phyloP scores from a whole-genome alignment of 306 rosid genomes.

The Inga laurina region DNA sequence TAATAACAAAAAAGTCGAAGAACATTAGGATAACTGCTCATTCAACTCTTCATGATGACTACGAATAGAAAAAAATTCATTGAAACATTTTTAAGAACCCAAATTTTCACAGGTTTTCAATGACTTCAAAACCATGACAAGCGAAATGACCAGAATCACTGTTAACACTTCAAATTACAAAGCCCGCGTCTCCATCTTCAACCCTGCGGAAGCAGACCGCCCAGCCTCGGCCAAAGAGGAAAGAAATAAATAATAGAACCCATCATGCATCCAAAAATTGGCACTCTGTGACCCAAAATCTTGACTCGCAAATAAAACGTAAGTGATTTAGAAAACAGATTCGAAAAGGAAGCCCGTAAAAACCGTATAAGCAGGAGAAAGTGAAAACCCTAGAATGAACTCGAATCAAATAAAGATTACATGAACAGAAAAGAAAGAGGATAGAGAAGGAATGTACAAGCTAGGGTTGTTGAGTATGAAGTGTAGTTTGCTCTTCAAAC shows the following conservation, averaged over 20 bases:
- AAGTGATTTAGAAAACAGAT: background rate
- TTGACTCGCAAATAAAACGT: background rate
- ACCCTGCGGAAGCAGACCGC: background rate
- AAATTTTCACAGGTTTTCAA: background rate
- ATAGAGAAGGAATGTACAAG: background rate
- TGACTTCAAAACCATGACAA: background rate
- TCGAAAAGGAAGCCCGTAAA: background rate
- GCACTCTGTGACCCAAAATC: background rate
- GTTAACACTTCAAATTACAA: background rate
- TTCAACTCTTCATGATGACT: background rate
- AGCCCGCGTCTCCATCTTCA: background rate
- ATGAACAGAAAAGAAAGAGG: background rate
- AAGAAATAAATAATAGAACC: background rate
- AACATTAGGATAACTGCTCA: background rate
- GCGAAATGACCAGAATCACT: background rate
- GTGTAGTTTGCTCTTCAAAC: background rate
- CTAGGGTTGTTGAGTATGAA: background rate
- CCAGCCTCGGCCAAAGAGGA: background rate
- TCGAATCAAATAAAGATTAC: background rate
- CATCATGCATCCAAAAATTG: background rate
- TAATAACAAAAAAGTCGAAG: background rate
- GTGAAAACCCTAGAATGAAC: slow-evolving; percentile 25
- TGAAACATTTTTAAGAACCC: background rate
- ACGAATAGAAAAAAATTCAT: background rate
- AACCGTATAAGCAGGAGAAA: background rate